Evolutionary conservation across 345 rosid species (phyloP), one percentile per base, ranked within the genome.

Genomic region (Passiflora organensis): DNA sequence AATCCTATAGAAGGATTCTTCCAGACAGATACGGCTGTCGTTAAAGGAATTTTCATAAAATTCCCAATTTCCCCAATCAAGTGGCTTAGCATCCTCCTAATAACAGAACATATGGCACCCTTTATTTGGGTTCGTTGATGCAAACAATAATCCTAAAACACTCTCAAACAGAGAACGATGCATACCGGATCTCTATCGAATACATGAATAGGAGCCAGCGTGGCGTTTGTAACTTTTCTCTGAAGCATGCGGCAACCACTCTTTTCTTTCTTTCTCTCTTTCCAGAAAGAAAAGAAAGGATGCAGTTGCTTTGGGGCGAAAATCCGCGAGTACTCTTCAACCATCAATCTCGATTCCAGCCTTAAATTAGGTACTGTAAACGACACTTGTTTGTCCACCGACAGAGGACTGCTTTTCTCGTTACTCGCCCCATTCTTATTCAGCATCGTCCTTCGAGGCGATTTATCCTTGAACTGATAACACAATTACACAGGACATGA

Each of bases 191-290:
- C 63, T 64, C 66, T 83, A 36, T 89, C 99, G 75, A 86, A 85
- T 20, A 93, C 88, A 64, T 93, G 99, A 59, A 93, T 80, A 60
- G 99, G 99, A 52, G 96, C 87, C 2, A 80, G 45, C 32, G 70
- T 59, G 64, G 37, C 48, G 32, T 28, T 32, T 72, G 48, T 53
- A 32, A 63, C 62, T 44, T 71, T 83, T 70, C 48, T 64, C 61
- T 43, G 67, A 34, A 53, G 66, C 45, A 46, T 63, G 67, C 56
- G 15, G 16, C 46, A 19, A 53, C 67, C 57, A 49, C 49, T 64
- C 44, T 80, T 76, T 0, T 34, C 52, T 59, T 68, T 79, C 70
- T 72, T 86, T 52, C 72, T 78, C 9, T 48, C 52, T 69, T 81
- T 86, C 75, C 72, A 56, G 23, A 81, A 67, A 21, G 89, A 64